These are phyloP conservation scores for Cerioporus squamosus DNA, from an alignment of 1,284 basidiomycete genomes.

Conservation along the genomic window DNA sequence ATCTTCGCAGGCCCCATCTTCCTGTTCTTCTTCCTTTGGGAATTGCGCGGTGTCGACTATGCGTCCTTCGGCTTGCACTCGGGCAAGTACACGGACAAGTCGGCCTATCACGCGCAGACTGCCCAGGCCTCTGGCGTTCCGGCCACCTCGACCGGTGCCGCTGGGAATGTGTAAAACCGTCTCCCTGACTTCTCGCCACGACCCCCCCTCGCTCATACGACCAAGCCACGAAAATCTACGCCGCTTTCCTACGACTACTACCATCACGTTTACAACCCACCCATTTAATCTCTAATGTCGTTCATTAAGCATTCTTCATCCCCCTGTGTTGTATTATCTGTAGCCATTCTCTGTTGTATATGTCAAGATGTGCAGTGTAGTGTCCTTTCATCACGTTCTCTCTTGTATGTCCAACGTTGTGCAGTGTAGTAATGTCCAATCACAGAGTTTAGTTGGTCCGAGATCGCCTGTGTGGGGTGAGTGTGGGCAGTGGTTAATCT, in stretches of 20 bases:
- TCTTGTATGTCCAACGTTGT: too few species aligned
- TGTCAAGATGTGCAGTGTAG: too few species aligned
- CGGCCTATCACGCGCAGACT: slow-evolving; percentile 1
- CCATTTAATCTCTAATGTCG: neutral
- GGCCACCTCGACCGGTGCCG: slow-evolving; percentile 5
- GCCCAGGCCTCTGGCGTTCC: slow-evolving; percentile 4
- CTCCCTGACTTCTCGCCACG: neutral
- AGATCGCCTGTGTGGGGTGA: too few species aligned
- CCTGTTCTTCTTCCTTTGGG: slow-evolving; percentile 37
- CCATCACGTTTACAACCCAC: slow-evolving; percentile 3
- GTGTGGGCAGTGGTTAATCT: too few species aligned
- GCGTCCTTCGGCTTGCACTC: slow-evolving; percentile 29
- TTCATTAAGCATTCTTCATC: neutral
- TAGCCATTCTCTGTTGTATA: neutral
- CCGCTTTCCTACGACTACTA: neutral
- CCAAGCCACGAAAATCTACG: slow-evolving; percentile 1
- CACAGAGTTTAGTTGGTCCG: too few species aligned
- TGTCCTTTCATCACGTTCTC: too few species aligned
- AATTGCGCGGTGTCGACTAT: slow-evolving; percentile 31
- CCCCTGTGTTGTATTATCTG: neutral
- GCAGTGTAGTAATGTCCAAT: too few species aligned
- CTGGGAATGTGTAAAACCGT: slow-evolving; percentile 14
- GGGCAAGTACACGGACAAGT: slow-evolving; percentile 34
- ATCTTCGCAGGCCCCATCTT: slow-evolving; percentile 57
- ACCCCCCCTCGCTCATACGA: neutral